Base-by-base conservation (phyloP, 176 grass and related monocot species). In the Aegilops bicornis region DNA sequence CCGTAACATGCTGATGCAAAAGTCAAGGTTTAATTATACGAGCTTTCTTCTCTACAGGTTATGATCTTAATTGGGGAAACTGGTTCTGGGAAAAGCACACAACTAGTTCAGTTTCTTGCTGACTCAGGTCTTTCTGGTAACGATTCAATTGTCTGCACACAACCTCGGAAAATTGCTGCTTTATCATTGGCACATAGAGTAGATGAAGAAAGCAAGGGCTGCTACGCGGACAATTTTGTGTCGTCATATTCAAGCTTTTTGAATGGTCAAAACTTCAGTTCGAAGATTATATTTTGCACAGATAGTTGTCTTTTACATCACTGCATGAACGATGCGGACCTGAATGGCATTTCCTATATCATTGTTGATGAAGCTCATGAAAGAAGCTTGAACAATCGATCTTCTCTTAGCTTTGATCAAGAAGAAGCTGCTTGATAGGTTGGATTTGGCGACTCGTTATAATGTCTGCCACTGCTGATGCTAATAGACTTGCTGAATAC, bases 321-420 rank as follows among this genome's bases (percentile, higher is more conserved):
- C 75, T 98, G 85, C 79, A 98, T 94, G 86, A 90, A 89, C 19
- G 81, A 83, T 75, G 73, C 36, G 68, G 86, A 35, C 10, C 78
- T 89, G 62, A 30, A 80, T 91, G 86, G 82, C 30, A 95, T 95
- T 82, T 95, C 93, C 7, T 98, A 88, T 89, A 92, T 95, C 45
- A 84, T 98, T 85, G 79, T 98, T 59, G 96, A 95, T 82, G 96
- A 98, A 89, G 96, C 93, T 65, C 96, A 98, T 91, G 96, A 98
- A 73, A 92, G 96, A 90, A 98, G 90, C 84, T 93, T 98, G 87
- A 98, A 90, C 75, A n/a, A 98, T 93, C 35, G 96, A 98, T 88
- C 83, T 98, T 64, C 94, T 95, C 61, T 77, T 98, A 79, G 91
- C 96, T 83, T 87, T 95, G 83, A 94, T 98, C 76, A 98, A 95